Evolutionary conservation across 129 eudicot species (phyloP).

Genomic region (Pittosporum tobira): DNA sequence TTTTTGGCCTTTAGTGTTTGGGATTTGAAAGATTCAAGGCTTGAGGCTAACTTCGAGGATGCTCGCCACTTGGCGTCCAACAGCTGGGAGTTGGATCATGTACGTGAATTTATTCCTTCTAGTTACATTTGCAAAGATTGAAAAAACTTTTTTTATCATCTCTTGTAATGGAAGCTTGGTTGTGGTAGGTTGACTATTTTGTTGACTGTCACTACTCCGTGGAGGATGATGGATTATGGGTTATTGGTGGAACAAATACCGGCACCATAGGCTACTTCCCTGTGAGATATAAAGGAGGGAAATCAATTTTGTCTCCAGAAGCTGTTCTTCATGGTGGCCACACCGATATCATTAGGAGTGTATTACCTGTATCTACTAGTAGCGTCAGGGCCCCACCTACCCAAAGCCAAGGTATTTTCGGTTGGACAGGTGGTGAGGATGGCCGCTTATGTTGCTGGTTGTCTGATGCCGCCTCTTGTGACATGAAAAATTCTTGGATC

Average conservation of each 20-base stretch:
- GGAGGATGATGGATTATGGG: conserved; percentile 64
- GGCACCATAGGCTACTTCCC: conserved; percentile 94
- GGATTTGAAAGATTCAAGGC: conserved; percentile 59
- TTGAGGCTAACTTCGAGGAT: conserved; percentile 65
- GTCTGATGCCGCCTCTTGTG: conserved; percentile 51
- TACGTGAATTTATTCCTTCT: conserved; percentile 12
- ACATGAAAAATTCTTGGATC: conserved; percentile 54
- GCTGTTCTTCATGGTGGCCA: conserved; percentile 93
- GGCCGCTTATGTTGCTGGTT: conserved; percentile 95
- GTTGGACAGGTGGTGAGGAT: conserved; percentile 99
- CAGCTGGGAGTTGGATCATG: conserved; percentile 62
- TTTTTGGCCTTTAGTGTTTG: conserved; percentile 49
- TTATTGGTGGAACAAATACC: conserved; percentile 76
- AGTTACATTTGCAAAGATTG: not conserved
- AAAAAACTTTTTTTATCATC: too few relatives aligned
- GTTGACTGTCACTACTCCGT: conserved; percentile 87
- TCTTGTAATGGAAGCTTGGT: not conserved
- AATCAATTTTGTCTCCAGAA: conserved; percentile 56
- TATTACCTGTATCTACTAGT: conserved; percentile 50
- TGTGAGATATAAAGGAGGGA: conserved; percentile 34
- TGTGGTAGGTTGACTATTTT: conserved; percentile 81
- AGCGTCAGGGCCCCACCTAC: conserved; percentile 21
- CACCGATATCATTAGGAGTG: conserved; percentile 64
- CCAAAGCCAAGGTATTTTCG: conserved; percentile 50
- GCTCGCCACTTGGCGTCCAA: conserved; percentile 80